Evolutionary conservation across 2,329 filamentous ascomycete species (phyloP), one percentile per base, ranked within the genome.

Genomic region (Colletotrichum viniferum): DNA sequence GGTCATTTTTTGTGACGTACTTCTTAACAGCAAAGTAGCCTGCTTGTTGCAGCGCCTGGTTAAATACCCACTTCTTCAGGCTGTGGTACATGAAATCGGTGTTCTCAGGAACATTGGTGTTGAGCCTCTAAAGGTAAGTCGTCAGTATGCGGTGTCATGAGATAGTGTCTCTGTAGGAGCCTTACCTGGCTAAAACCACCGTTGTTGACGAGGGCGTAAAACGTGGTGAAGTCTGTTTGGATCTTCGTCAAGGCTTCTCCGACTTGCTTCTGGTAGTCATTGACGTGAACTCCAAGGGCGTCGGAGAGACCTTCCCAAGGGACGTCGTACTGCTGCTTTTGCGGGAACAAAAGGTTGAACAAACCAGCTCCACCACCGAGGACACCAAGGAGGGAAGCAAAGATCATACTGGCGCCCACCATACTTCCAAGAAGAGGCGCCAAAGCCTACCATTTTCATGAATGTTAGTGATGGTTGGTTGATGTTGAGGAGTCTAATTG

Each of bases 21-120:
- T 73, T 73, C 56, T 73, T 73, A 5, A 73, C 71, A 4, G 14
- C 56, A 18, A 73, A 73, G 56, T 73, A 73, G 3, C 61, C 71
- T 7, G 28, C 18, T 26, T 56, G 16, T 16, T 38, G 28, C 14
- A 73, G 30, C 3, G 71, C 71, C 38, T 73, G 55, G 55, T 73
- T 69, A 2, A 69, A 12, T 0, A 56, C 34, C 71, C 71, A 73
- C 65, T 63, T 69, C 13, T 62, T 38, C 7, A 73, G 56, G 28
- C 55, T 55, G 24, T 73, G 71, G 16, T 69, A 73, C 56, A 73
- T 63, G 21, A 69, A 69, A 24, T 73, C 65, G 13, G 71, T 73
- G 21, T 69, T 73, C 5, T 56, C 13, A 5, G 65, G 65, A 5
- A 73, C 55, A 14, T 69, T 55, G 36, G 30, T 69, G 9, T 18